Base-by-base conservation (phyloP, 2,329 filamentous ascomycete genomes). In the Phialophora expanda region DNA sequence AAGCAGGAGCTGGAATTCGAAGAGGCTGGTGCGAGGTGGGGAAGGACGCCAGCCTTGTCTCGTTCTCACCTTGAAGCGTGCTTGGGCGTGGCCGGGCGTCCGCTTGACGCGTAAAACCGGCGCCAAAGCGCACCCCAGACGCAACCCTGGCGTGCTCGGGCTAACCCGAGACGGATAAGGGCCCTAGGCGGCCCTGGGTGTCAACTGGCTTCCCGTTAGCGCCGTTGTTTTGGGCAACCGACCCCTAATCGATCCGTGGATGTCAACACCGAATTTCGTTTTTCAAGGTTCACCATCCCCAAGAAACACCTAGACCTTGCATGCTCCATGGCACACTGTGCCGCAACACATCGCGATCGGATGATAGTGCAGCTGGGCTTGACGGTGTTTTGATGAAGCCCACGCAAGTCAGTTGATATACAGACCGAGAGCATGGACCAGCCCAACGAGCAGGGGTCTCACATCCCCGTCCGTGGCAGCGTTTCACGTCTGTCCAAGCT, bases 401-500 rank as follows among this genome's bases (percentile, higher is more conserved):
- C 5, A 48, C 34, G 17, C 4, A 34, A 26, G 5, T 22, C 32
- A 41, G 17, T 12, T 55, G 20, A 30, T n/a, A 55, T 32, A 55
- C 24, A 32, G 53, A 28, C n/a, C 32, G 46, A 56, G 58, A 69
- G 62, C 63, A 70, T 70, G 69, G 69, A 70, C 65, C 69, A 62
- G 38, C 59, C 24, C 34, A 9, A 56, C 41, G 61, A 66, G n/a
- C 65, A 66, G 38, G 63, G 58, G 34, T 61, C 66, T 44, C 62
- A 64, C 41, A 44, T 65, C 56, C 61, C 66, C 32, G 30, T 61
- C 20, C 64, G 64, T 59, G 68, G 67, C 46, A 55, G 48, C 55
- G 59, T 71, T 65, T 65, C 69, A 62, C 71, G 66, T 6, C 60
- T 72, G 56, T 72, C 71, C 24, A 64, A 68, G 55, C 69, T 72